Evolutionary conservation across 1,284 basidiomycete genomes (phyloP).

Genomic region (Pisolithus thermaeus): DNA sequence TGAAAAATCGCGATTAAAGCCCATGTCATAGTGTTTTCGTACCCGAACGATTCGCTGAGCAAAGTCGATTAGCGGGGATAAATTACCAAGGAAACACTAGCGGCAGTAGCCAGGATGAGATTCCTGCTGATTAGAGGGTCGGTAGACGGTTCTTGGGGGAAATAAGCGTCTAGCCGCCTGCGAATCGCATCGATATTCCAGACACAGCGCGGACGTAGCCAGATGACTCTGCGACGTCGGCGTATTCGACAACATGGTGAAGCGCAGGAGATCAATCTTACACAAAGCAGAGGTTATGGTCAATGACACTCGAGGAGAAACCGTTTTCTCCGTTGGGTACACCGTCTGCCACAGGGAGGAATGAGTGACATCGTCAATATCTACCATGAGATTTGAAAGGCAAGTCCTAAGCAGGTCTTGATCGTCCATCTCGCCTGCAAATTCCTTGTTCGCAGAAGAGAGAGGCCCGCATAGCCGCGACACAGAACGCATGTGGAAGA

Average conservation of each 20-base stretch:
- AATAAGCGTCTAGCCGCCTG: slow-evolving; percentile 9
- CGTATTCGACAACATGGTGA: slow-evolving; percentile 17
- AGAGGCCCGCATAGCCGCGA: slow-evolving; percentile 25
- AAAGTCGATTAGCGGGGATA: slow-evolving; percentile 57
- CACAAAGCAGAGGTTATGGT: slow-evolving; percentile 11
- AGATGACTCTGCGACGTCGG: slow-evolving; percentile 22
- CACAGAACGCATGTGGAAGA: slow-evolving; percentile 66
- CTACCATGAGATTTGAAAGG: slow-evolving; percentile 34
- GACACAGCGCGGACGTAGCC: slow-evolving; percentile 20
- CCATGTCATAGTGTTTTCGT: slow-evolving; percentile 18
- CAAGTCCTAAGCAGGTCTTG: slow-evolving; percentile 34
- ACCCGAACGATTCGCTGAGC: slow-evolving; percentile 53
- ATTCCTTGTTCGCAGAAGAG: background rate
- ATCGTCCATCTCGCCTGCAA: slow-evolving; percentile 4
- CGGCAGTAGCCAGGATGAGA: slow-evolving; percentile 35
- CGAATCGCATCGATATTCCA: slow-evolving; percentile 20
- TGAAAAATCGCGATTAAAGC: background rate
- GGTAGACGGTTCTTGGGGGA: slow-evolving; percentile 14
- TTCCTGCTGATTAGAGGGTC: slow-evolving; percentile 31
- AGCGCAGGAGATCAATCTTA: slow-evolving; percentile 15
- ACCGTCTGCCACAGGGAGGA: slow-evolving; percentile 30
- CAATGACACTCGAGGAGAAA: slow-evolving; percentile 3
- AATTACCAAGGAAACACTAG: slow-evolving; percentile 43
- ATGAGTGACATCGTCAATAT: slow-evolving; percentile 37
- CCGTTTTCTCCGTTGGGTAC: slow-evolving; percentile 10